These are phyloP conservation scores for Funneliformis mosseae DNA, from an alignment of 192 early-diverging fungal genomes.

Conservation along the genomic window DNA sequence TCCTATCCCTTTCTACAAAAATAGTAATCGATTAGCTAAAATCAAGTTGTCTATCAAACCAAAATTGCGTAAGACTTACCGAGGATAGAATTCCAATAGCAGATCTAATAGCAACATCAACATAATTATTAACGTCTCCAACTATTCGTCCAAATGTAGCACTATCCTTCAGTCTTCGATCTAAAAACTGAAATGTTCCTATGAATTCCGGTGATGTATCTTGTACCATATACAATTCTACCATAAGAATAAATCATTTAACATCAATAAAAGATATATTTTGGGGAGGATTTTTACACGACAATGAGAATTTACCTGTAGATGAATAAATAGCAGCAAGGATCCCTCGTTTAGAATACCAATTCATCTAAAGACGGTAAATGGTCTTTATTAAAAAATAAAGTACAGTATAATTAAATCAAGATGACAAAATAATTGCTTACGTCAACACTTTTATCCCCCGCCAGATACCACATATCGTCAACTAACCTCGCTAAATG, in stretches of 20 bases:
- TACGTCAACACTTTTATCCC: conserved; percentile 80
- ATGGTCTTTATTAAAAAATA: not conserved
- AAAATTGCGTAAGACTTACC: conserved; percentile 36
- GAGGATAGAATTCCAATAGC: conserved; percentile 47
- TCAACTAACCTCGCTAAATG: conserved; percentile 75
- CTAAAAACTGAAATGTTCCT: conserved; percentile 79
- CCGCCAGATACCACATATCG: conserved; percentile 88
- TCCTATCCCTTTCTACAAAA: not conserved
- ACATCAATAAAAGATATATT: not conserved
- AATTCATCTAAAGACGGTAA: conserved; percentile 69
- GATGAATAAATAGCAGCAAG: conserved; percentile 85
- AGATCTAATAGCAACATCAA: conserved; percentile 49
- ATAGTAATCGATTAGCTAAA: not conserved
- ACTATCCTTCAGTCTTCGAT: conserved; percentile 75
- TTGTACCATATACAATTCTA: conserved; percentile 92
- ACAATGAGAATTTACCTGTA: conserved; percentile 44
- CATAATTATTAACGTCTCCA: conserved; percentile 43
- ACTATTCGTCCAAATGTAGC: conserved; percentile 57
- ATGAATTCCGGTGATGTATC: conserved; percentile 74
- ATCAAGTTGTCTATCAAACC: not conserved
- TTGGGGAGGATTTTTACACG: not conserved
- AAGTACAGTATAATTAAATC: not conserved
- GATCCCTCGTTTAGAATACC: conserved; percentile 82
- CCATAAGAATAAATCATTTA: not conserved
- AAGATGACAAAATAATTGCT: conserved; percentile 28